Conservation (phyloP, 148 eudicot genomes). For the Rhododendron molle region DNA sequence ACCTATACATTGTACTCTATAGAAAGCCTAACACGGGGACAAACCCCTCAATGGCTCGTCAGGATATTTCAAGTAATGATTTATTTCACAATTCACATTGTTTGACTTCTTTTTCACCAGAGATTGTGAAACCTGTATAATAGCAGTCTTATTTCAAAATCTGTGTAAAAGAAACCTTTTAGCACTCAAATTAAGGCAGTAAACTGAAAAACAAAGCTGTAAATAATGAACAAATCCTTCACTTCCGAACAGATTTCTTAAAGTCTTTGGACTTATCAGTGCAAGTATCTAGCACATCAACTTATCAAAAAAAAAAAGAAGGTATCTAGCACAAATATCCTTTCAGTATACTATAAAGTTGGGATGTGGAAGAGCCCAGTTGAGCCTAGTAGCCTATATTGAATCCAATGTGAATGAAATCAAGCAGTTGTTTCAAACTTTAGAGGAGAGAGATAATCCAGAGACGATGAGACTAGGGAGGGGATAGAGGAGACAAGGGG, state of each 20-base stretch:
- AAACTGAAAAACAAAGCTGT: not conserved
- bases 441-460: no score
- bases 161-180: not conserved
- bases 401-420: no score
- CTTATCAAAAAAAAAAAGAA: no score
- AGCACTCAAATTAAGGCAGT: not conserved
- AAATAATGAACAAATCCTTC: not conserved
- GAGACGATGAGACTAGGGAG: no score
- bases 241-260: not conserved
- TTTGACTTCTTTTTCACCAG: not conserved
- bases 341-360: no score
- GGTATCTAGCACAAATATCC: no score
- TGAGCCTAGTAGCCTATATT: no score
- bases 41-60: constrained; percentile 11
- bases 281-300: no score
- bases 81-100: not conserved
- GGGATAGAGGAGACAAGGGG: no score
- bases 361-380: no score
- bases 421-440: no score
- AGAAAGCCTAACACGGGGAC: constrained; percentile 6
- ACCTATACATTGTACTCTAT: not conserved
- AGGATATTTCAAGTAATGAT: not conserved
- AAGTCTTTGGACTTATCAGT: not conserved
- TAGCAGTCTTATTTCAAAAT: not conserved
- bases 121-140: not conserved